A percentile compares a stretch with the other conserved stretches of the same genome.
Evolutionary conservation across 2,329 filamentous ascomycete genomes (phyloP).

Genomic region (Aspergillus hortae): DNA sequence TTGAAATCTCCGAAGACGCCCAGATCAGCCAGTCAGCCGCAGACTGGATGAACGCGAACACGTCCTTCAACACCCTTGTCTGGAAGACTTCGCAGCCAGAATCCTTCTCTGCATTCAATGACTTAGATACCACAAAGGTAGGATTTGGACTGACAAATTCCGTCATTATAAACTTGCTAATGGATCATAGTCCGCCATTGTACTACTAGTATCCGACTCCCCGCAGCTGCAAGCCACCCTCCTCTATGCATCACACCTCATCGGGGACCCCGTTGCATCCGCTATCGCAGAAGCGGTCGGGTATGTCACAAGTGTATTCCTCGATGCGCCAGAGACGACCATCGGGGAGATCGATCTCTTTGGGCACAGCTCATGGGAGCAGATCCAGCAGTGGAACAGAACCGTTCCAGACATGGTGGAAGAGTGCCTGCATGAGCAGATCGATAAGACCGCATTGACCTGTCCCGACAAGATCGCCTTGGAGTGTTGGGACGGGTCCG

Average conservation of each 20-base stretch:
- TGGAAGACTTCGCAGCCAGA: slow-evolving; percentile 3
- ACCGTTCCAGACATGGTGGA: slow-evolving; percentile 4
- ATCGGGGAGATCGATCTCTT: slow-evolving; percentile 9
- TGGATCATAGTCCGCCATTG: slow-evolving; percentile 2
- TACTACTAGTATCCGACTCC: slow-evolving; percentile 4
- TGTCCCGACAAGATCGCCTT: slow-evolving; percentile 5
- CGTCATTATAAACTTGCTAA: too few species aligned
- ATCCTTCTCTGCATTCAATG: not conserved
- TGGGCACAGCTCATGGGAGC: slow-evolving; percentile 3
- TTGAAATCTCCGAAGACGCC: not conserved
- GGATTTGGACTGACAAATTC: not conserved
- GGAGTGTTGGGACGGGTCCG: slow-evolving; percentile 7
- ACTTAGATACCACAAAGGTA: slow-evolving; percentile 9
- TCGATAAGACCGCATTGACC: slow-evolving; percentile 3
- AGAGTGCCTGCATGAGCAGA: slow-evolving; percentile 6
- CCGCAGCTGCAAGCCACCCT: slow-evolving; percentile 3
- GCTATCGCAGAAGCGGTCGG: slow-evolving; percentile 7
- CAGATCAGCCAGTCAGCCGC: not conserved
- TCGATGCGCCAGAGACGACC: not conserved
- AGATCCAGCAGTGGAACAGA: slow-evolving; percentile 10
- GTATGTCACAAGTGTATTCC: slow-evolving; percentile 1
- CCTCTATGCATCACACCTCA: slow-evolving; percentile 3
- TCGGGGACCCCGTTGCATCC: slow-evolving; percentile 8
- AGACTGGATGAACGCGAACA: slow-evolving; percentile 8
- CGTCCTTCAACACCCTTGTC: slow-evolving; percentile 9